These are phyloP conservation scores for Populus davidiana DNA, from an alignment of 345 rosid species.

Conservation along the genomic window DNA sequence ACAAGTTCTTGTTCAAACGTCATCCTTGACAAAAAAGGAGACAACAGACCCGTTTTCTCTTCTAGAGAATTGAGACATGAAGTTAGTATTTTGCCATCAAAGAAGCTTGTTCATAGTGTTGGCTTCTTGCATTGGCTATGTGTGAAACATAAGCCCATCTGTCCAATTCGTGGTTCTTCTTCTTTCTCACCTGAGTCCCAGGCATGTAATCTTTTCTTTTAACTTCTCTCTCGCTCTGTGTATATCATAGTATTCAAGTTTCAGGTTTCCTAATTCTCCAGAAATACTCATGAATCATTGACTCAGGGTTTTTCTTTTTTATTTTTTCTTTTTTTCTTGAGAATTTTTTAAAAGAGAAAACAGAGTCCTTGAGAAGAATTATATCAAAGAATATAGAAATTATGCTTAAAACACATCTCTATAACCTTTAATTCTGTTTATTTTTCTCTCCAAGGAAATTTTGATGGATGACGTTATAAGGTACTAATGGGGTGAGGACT, in stretches of 20 bases:
- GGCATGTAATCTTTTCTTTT: conserved; percentile 29
- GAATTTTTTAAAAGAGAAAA: background rate
- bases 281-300: too few species aligned
- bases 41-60: conserved; percentile 14
- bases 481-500: too few species aligned
- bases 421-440: background rate
- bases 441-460: background rate
- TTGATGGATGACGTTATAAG: background rate
- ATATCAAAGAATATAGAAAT: background rate
- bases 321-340: background rate
- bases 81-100: conserved; percentile 19
- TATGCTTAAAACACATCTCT: background rate
- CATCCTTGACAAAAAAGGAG: conserved; percentile 3
- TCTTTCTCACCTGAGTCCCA: conserved; percentile 31
- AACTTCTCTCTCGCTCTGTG: background rate
- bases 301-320: too few species aligned
- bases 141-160: conserved; percentile 20
- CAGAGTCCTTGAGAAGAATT: background rate
- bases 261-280: background rate
- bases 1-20: conserved; percentile 27
- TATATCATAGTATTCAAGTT: background rate
- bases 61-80: conserved; percentile 21
- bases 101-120: conserved; percentile 23
- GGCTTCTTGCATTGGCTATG: conserved; percentile 29
- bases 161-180: conserved; percentile 25